Evolutionary conservation across 1,284 basidiomycete genomes (phyloP).

Genomic region (Trichosporon sp.): DNA sequence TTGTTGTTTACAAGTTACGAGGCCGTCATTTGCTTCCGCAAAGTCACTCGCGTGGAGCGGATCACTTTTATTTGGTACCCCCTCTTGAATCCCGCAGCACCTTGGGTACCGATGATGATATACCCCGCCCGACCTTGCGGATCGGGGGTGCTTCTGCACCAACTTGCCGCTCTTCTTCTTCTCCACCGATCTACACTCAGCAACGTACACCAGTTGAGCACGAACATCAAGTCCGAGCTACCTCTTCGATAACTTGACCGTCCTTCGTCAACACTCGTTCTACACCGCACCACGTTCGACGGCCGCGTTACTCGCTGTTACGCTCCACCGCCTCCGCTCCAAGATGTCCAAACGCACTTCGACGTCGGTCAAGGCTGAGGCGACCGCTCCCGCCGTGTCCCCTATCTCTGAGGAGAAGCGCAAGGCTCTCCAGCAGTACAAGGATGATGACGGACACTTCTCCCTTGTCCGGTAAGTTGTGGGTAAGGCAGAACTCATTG

Average conservation of each 20-base stretch:
- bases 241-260: background rate
- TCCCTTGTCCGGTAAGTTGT: conserved; percentile 78
- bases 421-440: conserved; percentile 70
- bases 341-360: background rate
- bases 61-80: background rate
- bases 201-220: background rate
- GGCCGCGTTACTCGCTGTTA: background rate
- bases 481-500: too few relatives aligned
- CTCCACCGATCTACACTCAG: background rate
- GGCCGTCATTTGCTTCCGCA: background rate
- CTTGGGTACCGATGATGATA: background rate
- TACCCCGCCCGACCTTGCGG: background rate
- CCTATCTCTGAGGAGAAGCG: conserved; percentile 47
- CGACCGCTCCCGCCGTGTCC: background rate
- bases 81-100: background rate
- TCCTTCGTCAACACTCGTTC: background rate
- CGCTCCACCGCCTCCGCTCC: background rate
- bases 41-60: conserved; percentile 17
- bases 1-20: conserved; percentile 7
- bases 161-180: background rate
- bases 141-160: background rate
- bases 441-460: conserved; percentile 85
- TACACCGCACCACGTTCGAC: background rate
- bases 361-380: background rate
- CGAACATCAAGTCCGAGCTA: background rate